phyloP scores from a whole-genome alignment of 352 stramenopile species.

The Pythium sp. region DNA sequence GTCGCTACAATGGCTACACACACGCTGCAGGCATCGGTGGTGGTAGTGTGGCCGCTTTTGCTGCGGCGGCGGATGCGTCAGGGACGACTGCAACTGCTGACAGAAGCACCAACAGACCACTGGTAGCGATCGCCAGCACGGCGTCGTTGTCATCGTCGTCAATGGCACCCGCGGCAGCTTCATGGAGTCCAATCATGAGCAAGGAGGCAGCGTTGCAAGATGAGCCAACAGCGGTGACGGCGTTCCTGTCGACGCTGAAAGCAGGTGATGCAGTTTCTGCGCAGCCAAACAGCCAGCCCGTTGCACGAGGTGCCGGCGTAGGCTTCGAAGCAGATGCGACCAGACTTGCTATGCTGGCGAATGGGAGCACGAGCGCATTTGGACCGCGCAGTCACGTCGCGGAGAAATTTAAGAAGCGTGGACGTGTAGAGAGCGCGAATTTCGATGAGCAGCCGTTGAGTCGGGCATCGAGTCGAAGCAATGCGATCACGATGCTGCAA shows the following conservation, averaged over 20 bases:
- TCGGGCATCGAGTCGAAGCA: conserved; percentile 18
- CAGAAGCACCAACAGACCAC: background rate
- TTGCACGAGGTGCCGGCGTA: background rate
- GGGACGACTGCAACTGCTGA: background rate
- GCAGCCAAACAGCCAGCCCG: background rate
- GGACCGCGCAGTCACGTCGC: background rate
- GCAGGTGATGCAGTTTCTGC: background rate
- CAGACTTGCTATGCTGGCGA: background rate
- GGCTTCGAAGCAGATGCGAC: background rate
- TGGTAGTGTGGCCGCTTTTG: background rate
- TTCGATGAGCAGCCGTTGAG: conserved; percentile 25
- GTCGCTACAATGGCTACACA: conserved; percentile 25
- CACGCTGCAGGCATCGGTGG: background rate
- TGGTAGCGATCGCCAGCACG: background rate
- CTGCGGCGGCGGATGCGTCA: background rate
- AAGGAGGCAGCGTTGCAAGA: background rate
- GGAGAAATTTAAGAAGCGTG: conserved; percentile 59
- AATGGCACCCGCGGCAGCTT: background rate
- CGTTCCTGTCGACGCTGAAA: conserved; percentile 9
- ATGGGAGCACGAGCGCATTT: background rate
- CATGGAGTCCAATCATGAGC: conserved; percentile 9
- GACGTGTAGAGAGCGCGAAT: conserved; percentile 62
- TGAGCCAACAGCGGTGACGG: background rate
- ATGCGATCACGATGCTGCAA: conserved; percentile 15
- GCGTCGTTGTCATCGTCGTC: background rate